Evolutionary conservation across 805 yeast genomes (phyloP), one percentile per base, ranked within the genome.

Genomic region (Saturnispora zaruensis): DNA sequence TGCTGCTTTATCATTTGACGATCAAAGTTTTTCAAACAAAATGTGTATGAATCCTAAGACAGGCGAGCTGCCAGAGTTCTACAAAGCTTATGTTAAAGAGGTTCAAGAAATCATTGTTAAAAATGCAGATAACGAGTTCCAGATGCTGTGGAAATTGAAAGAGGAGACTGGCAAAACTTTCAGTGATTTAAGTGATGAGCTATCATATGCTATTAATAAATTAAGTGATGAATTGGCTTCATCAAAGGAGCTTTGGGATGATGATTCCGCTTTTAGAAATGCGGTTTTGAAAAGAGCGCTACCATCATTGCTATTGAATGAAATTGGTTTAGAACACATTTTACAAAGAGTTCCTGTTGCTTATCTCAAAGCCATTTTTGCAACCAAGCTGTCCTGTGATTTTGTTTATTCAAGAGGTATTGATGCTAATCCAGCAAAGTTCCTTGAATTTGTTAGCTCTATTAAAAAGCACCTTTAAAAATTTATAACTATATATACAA

Each of bases 1-100:
- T 58, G 96, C 97, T 8, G 91, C 99, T 2, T 78, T 91, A 53
- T 84, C 96, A 3, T 84, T 93, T 62, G 89, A 82, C 61, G 99
- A 91, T 67, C 78, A 76, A 47, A 86, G 81, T 33, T 93, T 91
- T 73, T 76, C 83, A 60, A 68, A 77, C 49, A 71, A 86, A 63
- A 93, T 91, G 88, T 85, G 93, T 65, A 76, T 81, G 45, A 79
- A 79, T 54, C 73, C 74, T n/a, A 57, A 57, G 13, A 67, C 74
- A n/a, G 71, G 74, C 8, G 66, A 65, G 36, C 74, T 76, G 51
- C 95, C 96, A 9, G 73, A 71, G 45, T 85, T 91, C 65, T 91
- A 91, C 72, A 73, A 80, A 63, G 72, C 73, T n/a, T 93, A 91
- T 62, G 98, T 91, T 53, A 74, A 75, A 58, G 82, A 84, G 61